These are phyloP conservation scores for Erythrobasidium yunnanense DNA, from an alignment of 768 basidiomycete species.

Conservation along the genomic window DNA sequence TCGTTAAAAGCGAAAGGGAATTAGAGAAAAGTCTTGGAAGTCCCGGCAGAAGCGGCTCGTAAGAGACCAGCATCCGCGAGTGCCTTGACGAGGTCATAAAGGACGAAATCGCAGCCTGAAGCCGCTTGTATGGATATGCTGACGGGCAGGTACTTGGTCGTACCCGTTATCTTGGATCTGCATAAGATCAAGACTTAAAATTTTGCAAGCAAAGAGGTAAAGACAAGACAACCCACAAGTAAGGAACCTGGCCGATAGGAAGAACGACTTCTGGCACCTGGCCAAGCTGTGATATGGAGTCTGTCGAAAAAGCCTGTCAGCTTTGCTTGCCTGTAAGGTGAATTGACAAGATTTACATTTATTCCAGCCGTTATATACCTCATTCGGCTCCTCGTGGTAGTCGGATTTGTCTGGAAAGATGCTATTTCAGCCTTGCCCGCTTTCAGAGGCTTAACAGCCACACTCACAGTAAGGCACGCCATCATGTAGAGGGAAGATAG, in stretches of 20 bases:
- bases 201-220: too few species aligned
- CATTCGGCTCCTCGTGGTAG: neutral
- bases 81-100: slow-evolving; percentile 37
- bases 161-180: slow-evolving; percentile 34
- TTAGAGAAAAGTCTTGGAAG: neutral
- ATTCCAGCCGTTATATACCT: neutral
- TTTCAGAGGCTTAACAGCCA: too few species aligned
- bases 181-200: too few species aligned
- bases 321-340: too few species aligned
- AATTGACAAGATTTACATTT: slow-evolving; percentile 18
- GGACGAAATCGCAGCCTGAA: slow-evolving; percentile 37
- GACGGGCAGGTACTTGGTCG: slow-evolving; percentile 38
- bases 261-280: slow-evolving; percentile 35
- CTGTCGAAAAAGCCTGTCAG: too few species aligned
- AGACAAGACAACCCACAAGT: too few species aligned
- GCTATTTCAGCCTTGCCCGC: too few species aligned
- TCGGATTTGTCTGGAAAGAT: too few species aligned
- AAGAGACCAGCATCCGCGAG: slow-evolving; percentile 32
- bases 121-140: slow-evolving; percentile 36
- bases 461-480: neutral
- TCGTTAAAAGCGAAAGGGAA: too few species aligned
- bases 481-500: neutral
- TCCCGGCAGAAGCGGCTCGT: neutral
- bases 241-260: slow-evolving; percentile 38
- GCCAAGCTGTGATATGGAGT: too few species aligned